Conservation (phyloP, 805 yeast genomes). For the Yarrowia sp. region DNA sequence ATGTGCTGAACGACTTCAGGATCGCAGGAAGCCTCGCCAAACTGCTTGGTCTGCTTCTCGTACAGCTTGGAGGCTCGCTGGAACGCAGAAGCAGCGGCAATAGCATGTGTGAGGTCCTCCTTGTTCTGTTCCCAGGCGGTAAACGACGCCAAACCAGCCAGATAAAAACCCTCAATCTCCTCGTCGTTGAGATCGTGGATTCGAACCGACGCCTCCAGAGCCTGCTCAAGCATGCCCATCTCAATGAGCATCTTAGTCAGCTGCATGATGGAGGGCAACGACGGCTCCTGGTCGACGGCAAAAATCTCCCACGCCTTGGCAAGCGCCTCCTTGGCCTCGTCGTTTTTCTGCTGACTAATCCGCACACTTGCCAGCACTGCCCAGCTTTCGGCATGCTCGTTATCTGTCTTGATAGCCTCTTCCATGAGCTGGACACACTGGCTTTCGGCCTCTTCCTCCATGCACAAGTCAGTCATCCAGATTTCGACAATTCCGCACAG, state of each 20-base stretch:
- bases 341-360: conserved; percentile 74
- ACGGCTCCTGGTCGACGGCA: conserved; percentile 43
- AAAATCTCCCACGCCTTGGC: conserved; percentile 69
- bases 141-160: conserved; percentile 72
- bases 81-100: conserved; percentile 40
- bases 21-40: conserved; percentile 46
- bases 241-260: conserved; percentile 76
- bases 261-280: conserved; percentile 66
- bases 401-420: conserved; percentile 54
- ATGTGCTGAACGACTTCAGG: conserved; percentile 59
- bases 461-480: conserved; percentile 97
- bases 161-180: conserved; percentile 73
- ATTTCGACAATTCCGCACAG: conserved; percentile 76
- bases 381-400: conserved; percentile 72
- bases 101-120: conserved; percentile 40
- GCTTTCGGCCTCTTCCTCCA: conserved; percentile 84
- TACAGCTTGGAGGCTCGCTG: conserved; percentile 40
- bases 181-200: conserved; percentile 80
- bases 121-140: conserved; percentile 26
- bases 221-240: conserved; percentile 64
- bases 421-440: conserved; percentile 71
- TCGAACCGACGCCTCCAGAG: conserved; percentile 59
- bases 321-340: conserved; percentile 71
- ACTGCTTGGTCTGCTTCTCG: conserved; percentile 43
- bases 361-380: conserved; percentile 79